Evolutionary conservation across 2,329 filamentous ascomycete species (phyloP).

Genomic region (Fusarium humuli): DNA sequence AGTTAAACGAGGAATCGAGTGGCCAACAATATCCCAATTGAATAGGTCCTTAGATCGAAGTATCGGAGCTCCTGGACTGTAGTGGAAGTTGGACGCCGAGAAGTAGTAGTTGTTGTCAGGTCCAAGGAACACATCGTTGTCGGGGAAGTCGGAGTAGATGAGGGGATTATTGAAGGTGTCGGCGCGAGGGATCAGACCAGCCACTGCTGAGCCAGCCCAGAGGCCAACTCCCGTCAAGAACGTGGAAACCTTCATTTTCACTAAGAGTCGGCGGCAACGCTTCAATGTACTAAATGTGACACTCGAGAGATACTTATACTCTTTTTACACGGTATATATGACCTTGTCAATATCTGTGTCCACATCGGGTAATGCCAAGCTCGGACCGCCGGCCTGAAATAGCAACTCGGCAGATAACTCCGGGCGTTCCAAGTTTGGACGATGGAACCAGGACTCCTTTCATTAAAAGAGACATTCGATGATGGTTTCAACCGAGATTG

Average conservation of each 20-base stretch:
- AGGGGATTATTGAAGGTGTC: conserved; percentile 57
- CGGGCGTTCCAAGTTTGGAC: conserved; percentile 6
- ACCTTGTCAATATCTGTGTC: not conserved
- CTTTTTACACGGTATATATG: not conserved
- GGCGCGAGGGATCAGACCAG: conserved; percentile 2
- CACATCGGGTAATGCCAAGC: not conserved
- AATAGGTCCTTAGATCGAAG: conserved; percentile 66
- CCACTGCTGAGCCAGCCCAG: not conserved
- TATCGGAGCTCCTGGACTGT: conserved; percentile 67
- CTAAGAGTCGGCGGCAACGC: fast-evolving
- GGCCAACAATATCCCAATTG: conserved; percentile 61
- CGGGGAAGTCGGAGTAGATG: conserved; percentile 67
- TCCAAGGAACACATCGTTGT: conserved; percentile 65
- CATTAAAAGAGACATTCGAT: too few relatives aligned
- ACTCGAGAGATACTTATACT: not conserved
- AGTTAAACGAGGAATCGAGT: conserved; percentile 58
- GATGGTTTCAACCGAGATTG: not conserved
- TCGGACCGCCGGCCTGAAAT: conserved; percentile 12
- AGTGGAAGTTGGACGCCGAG: conserved; percentile 67
- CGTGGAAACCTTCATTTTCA: not conserved
- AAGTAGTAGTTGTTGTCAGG: conserved; percentile 65
- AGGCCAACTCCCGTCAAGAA: not conserved
- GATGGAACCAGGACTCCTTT: not conserved
- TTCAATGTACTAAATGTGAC: fast-evolving
- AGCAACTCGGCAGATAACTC: conserved; percentile 18